Evolutionary conservation across 306 rosid genomes (phyloP), one percentile per base, ranked within the genome.

Genomic region (Corylus americana): DNA sequence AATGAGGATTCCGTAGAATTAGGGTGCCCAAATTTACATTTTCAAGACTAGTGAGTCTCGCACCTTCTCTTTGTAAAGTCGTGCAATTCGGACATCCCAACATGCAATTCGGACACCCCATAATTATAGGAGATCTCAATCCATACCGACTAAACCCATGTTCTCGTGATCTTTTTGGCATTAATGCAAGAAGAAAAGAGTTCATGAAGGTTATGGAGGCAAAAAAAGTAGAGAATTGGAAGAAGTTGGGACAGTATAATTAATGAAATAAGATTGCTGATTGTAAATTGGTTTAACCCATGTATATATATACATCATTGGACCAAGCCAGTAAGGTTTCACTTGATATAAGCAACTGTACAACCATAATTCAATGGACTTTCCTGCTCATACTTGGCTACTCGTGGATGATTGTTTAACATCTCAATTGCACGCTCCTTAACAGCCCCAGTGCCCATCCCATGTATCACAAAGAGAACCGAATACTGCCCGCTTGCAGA

Each of bases 371-470:
- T 94, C 90, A 84, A 83, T 39, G 97, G 85, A 81, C 85, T 89
- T 83, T 90, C 98, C 51, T 87, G 92, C 59, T 88, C 97, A 79
- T 71, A 84, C 77, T 90, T 88, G 37, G 89, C 89, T 11, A 94
- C 90, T 50, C 93, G 93, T 0, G 93, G 86, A 78, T 94, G 95
- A 8, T 78, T 92, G 64, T 75, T 74, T 45, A 94, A 83, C 63
- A 88, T 86, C 72, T 91, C 90, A 47, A 91, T 85, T 7, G 88
- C 91, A 27, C 88, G 82, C 53, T 86, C 90, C 87, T 92, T 92
- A 71, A 94, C 58, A 72, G 93, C 97, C 31, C 98, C 97, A 8
- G 93, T 91, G 77, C 97, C 98, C 92, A 87, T 91, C 61, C 98
- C 98, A 75, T 91, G 98, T 47, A 94, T 53, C 20, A 94, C 86